A percentile compares a stretch with the other conserved stretches of the same genome.
phyloP scores from a whole-genome alignment of 176 grass and related monocot species.

The Ampelocalamus luodianensis region DNA sequence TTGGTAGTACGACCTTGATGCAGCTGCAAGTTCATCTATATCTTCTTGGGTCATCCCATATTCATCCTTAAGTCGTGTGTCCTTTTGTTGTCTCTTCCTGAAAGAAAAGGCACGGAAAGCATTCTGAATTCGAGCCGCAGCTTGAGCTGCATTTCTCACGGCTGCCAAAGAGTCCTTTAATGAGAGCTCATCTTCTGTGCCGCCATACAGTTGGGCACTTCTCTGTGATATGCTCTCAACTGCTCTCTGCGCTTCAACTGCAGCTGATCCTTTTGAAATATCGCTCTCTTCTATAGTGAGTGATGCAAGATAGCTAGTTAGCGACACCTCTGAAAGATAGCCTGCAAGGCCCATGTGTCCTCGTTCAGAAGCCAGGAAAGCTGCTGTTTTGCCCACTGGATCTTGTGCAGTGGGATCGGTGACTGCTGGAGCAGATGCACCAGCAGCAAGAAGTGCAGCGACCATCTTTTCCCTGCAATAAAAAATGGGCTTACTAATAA shows the following conservation, averaged over 20 bases:
- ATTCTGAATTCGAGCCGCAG: constrained; percentile 93
- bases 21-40: constrained; percentile 77
- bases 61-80: constrained; percentile 58
- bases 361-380: constrained; percentile 83
- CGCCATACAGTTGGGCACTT: constrained; percentile 55
- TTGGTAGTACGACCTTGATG: constrained; percentile 60
- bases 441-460: constrained; percentile 85
- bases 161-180: constrained; percentile 93
- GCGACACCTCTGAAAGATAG: constrained; percentile 83
- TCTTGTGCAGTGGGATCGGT: constrained; percentile 95
- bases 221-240: constrained; percentile 74
- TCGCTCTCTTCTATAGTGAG: constrained; percentile 72
- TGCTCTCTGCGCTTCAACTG: constrained; percentile 61
- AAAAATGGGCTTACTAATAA: constrained; percentile 22
- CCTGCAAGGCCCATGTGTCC: constrained; percentile 84
- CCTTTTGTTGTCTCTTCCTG: constrained; percentile 73
- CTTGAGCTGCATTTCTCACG: constrained; percentile 93
- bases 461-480: constrained; percentile 89
- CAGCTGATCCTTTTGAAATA: constrained; percentile 69
- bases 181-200: constrained; percentile 86
- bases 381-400: constrained; percentile 88
- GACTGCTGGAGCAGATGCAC: constrained; percentile 73
- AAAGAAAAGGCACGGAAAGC: constrained; percentile 96
- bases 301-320: constrained; percentile 85
- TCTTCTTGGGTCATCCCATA: constrained; percentile 95